Evolutionary conservation across 2,329 filamentous ascomycete species (phyloP).

Genomic region (Truncatella angustata): DNA sequence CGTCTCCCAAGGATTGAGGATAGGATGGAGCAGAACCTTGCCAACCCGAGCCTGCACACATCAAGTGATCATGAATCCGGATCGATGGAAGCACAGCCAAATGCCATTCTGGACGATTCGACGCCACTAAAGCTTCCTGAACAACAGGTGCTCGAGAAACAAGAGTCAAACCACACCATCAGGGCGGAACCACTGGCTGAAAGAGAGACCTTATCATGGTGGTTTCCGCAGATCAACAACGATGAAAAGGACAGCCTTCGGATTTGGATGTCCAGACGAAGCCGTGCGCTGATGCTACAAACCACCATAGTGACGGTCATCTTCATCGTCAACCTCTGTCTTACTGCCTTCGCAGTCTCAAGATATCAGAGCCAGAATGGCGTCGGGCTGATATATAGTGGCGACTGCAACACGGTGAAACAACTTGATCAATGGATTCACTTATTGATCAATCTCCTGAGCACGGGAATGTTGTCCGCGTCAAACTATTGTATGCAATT

Average conservation of each 20-base stretch:
- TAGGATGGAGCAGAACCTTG: too few species aligned
- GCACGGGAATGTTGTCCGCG: slow-evolving; percentile 29
- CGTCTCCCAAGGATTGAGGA: too few species aligned
- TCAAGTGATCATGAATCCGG: too few species aligned
- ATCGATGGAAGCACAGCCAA: too few species aligned
- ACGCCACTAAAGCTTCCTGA: too few species aligned
- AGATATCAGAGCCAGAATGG: not conserved
- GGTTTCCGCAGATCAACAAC: slow-evolving; percentile 15
- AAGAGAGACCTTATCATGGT: slow-evolving; percentile 1
- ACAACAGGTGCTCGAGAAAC: not conserved
- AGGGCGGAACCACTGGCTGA: slow-evolving; percentile 1
- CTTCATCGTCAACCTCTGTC: slow-evolving; percentile 17
- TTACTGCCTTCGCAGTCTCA: slow-evolving; percentile 1
- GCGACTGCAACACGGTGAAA: slow-evolving; percentile 5
- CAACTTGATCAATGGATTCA: slow-evolving; percentile 23
- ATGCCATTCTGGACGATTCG: too few species aligned
- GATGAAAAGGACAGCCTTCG: slow-evolving; percentile 12
- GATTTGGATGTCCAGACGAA: slow-evolving; percentile 14
- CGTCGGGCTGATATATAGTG: slow-evolving; percentile 3
- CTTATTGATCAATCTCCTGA: slow-evolving; percentile 28
- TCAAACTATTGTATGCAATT: slow-evolving; percentile 37
- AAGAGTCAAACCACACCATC: not conserved
- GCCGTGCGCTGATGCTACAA: slow-evolving; percentile 16
- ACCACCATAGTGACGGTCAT: slow-evolving; percentile 12
- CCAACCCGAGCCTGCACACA: too few species aligned